Conservation (phyloP, 345 rosid species). For the Arabidopsis suecica region DNA sequence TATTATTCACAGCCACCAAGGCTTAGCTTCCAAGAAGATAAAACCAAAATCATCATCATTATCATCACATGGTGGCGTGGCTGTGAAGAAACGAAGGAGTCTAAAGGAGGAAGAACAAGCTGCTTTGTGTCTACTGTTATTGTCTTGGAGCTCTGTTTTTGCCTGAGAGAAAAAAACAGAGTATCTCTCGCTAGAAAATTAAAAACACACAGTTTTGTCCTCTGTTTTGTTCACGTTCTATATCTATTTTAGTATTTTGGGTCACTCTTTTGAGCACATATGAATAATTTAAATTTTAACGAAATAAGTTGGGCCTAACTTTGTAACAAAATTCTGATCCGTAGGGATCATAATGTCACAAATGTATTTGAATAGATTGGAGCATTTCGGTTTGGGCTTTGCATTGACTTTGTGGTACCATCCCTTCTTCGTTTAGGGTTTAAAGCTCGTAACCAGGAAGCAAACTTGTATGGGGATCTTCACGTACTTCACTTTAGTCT, state of each 20-base stretch:
- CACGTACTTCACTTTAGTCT: too few species aligned
- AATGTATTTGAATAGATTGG: neutral
- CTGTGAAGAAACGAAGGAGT: constrained; percentile 66
- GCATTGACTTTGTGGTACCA: neutral
- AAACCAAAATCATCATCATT: constrained; percentile 4
- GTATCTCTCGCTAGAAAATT: neutral
- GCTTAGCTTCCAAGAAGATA: constrained; percentile 37
- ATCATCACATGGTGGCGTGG: constrained; percentile 2
- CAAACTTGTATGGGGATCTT: neutral
- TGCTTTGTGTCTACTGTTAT: constrained; percentile 74
- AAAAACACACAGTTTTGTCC: constrained; percentile 25
- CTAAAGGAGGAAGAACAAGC: constrained; percentile 82
- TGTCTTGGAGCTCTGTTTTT: constrained; percentile 69
- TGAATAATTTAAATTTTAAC: neutral
- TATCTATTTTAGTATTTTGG: neutral
- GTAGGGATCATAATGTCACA: neutral
- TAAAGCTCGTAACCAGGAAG: neutral
- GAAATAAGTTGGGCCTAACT: neutral
- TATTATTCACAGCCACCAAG: constrained; percentile 39
- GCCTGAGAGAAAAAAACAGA: constrained; percentile 37
- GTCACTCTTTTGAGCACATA: constrained; percentile 21
- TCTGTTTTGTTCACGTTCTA: neutral
- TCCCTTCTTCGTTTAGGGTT: neutral
- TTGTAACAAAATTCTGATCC: neutral
- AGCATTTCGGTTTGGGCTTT: neutral